Base-by-base conservation (phyloP, 345 rosid species). In the Odontarrhena argentea region DNA sequence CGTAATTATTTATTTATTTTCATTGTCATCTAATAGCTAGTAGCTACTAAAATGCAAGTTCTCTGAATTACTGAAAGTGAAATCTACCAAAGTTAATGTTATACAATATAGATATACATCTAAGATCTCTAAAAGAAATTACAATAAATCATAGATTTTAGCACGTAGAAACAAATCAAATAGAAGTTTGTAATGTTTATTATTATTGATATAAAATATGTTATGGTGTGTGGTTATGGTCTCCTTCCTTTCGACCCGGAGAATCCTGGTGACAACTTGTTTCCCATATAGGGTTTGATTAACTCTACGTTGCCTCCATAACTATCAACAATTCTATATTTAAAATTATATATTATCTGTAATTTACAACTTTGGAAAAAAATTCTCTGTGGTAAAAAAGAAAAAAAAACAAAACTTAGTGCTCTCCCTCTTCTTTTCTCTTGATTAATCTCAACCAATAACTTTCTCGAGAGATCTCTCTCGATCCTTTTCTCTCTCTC, bases 371-470 rank as follows among this genome's bases (percentile, higher is more conserved):
- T 58, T 44, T 66, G 35, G n/a, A 25, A 36, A 37, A 4, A 30
- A 51, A 43, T 30, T 41, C 26, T 44, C 56, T 36, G 36, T 44
- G 60, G 65, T 55, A 55, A 71, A 67, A 67, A 47, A n/a, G n/a
- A 49, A 9, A 7, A 32, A 57, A 36, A 15, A 25, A 43, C 26
- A 65, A 72, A 68, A 68, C 65, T 68, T 74, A 74, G 74, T 74
- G 78, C 74, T 74, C 60, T 74, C 74, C 78, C 78, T 74, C 78
- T 48, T 74, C 74, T 68, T 47, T 67, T 55, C 55, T 45, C 56
- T 52, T 68, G 63, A 65, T 62, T 74, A 32, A 40, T 74, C 59
- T 41, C 60, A 74, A 62, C 69, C 69, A 67, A 61, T 51, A 46
- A 45, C 63, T 35, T 18, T 18, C 22, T 54, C 60, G 59, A 10